These are phyloP conservation scores for Solanum pinnatisectum DNA, from an alignment of 257 asterid species.

Conservation along the genomic window DNA sequence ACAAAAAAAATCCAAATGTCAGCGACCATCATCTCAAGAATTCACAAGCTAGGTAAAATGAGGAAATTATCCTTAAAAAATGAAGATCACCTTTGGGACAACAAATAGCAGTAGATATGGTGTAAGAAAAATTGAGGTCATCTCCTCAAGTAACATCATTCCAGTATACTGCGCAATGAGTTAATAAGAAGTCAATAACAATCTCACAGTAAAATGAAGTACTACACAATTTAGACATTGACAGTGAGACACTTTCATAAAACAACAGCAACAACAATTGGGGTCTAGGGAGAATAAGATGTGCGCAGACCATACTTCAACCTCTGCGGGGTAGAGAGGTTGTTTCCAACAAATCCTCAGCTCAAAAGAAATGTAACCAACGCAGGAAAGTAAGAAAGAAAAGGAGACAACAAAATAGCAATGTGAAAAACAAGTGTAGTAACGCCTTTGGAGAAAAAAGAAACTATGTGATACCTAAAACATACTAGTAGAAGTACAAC, in stretches of 20 bases:
- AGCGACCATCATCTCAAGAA: background rate
- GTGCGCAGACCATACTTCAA: background rate
- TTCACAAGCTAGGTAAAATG: background rate
- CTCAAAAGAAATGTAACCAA: background rate
- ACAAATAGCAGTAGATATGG: conserved; percentile 72
- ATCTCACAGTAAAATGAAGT: background rate
- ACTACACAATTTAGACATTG: background rate
- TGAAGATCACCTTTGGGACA: conserved; percentile 69
- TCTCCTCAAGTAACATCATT: conserved; percentile 93
- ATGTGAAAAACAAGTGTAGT: background rate
- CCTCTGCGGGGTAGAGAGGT: background rate
- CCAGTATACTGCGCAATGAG: conserved; percentile 69
- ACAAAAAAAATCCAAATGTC: conserved; percentile 5
- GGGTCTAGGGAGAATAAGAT: background rate
- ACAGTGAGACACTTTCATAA: background rate
- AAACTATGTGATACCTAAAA: background rate
- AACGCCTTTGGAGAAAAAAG: background rate
- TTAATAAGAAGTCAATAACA: background rate
- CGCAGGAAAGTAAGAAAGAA: background rate
- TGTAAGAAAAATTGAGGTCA: conserved; percentile 94
- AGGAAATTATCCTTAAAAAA: background rate
- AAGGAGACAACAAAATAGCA: background rate
- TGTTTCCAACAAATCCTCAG: background rate
- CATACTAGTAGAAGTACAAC: background rate
- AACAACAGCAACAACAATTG: background rate